Conservation (phyloP, 805 yeast species). For the Blastobotrys chiropterorum region DNA sequence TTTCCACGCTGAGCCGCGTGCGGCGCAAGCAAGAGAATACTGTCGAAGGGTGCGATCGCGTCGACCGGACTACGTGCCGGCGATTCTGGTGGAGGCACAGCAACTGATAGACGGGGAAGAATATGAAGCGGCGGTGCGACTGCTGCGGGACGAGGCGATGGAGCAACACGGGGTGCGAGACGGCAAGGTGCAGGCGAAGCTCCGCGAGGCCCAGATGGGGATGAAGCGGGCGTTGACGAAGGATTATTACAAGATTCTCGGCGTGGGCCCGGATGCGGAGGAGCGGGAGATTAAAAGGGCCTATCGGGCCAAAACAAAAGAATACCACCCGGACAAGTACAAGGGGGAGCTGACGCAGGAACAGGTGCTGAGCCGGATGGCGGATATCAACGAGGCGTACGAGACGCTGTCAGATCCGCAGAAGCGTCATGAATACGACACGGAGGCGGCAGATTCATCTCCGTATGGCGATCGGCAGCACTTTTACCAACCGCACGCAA, state of each 20-base stretch:
- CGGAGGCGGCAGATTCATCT: conserved; percentile 15
- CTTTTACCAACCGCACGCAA: no score
- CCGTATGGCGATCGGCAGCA: no score
- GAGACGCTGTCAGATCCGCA: conserved; percentile 71
- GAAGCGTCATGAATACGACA: conserved; percentile 58
- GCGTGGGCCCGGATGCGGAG: conserved; percentile 59
- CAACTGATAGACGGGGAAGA: conserved; percentile 16
- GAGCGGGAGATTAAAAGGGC: conserved; percentile 72
- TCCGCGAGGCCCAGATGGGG: conserved; percentile 19
- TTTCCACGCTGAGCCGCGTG: no score
- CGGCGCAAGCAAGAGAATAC: conserved; percentile 24
- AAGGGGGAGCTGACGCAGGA: conserved; percentile 60
- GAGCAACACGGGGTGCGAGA: conserved; percentile 13
- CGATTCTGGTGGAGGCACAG: conserved; percentile 19
- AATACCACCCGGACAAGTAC: conserved; percentile 90
- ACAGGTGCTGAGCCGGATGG: conserved; percentile 76
- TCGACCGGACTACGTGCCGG: conserved; percentile 35
- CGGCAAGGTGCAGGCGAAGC: conserved; percentile 14
- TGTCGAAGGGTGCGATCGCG: conserved; percentile 26
- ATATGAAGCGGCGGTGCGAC: conserved; percentile 16
- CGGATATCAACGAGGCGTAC: conserved; percentile 88
- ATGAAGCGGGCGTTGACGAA: conserved; percentile 36
- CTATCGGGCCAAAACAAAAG: conserved; percentile 68
- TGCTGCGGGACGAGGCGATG: conserved; percentile 17
- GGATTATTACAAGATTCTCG: conserved; percentile 78